Evolutionary conservation across 306 rosid species (phyloP).

Genomic region (Prunus kanzakura): DNA sequence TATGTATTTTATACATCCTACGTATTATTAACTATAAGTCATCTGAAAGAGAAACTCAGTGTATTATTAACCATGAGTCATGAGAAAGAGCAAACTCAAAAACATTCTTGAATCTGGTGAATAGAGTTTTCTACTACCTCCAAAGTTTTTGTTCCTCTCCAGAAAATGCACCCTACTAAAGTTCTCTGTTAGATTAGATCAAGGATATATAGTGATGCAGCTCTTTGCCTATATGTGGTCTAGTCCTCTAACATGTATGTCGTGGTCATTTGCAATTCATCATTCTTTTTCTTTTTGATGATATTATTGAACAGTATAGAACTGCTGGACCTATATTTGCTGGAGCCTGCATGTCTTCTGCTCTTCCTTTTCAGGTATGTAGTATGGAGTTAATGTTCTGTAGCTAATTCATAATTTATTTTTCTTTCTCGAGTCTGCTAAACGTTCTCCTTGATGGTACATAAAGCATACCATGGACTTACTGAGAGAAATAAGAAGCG

Average conservation of each 20-base stretch:
- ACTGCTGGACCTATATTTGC: slow-evolving; percentile 83
- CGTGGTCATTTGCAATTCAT: neutral
- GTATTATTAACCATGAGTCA: neutral
- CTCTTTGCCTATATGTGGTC: neutral
- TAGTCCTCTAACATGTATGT: neutral
- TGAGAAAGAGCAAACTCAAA: neutral
- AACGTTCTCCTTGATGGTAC: neutral
- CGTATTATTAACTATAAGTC: neutral
- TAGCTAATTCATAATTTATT: neutral
- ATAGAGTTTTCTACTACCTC: neutral
- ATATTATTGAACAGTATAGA: slow-evolving; percentile 46
- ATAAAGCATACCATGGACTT: neutral
- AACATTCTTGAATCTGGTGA: neutral
- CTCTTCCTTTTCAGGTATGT: slow-evolving; percentile 65
- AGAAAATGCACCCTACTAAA: neutral
- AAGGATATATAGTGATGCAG: neutral
- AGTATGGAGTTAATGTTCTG: neutral
- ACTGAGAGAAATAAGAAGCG: neutral
- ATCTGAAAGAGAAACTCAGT: neutral
- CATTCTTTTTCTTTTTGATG: neutral
- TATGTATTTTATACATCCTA: neutral
- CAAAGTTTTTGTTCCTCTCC: neutral
- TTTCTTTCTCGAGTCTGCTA: neutral
- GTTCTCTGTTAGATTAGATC: neutral
- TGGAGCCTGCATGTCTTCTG: slow-evolving; percentile 72